phyloP scores from a whole-genome alignment of 2,329 filamentous ascomycete genomes.

The Graphilbum fragrans region DNA sequence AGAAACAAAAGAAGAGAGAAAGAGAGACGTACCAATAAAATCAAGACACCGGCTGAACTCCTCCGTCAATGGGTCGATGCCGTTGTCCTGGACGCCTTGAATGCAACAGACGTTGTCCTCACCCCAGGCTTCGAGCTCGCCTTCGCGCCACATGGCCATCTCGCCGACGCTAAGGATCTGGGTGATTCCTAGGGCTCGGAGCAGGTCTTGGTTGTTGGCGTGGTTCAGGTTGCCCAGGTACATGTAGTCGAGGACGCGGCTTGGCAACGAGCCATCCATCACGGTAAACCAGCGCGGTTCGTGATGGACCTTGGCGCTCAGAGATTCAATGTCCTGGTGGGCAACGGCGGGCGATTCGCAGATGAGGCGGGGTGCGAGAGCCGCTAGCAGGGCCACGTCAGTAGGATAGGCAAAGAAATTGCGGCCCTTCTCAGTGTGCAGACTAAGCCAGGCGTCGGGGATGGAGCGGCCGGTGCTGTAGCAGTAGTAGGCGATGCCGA shows the following conservation, averaged over 20 bases:
- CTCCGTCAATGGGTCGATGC: slow-evolving; percentile 79
- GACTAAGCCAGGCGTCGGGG: slow-evolving; percentile 73
- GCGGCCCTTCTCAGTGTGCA: slow-evolving; percentile 69
- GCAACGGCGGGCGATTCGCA: slow-evolving; percentile 49
- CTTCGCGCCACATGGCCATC: slow-evolving; percentile 66
- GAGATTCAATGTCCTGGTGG: slow-evolving; percentile 37
- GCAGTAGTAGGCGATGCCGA: slow-evolving; percentile 86
- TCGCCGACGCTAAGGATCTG: slow-evolving; percentile 91
- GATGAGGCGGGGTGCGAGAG: slow-evolving; percentile 64
- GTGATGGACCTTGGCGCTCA: slow-evolving; percentile 37
- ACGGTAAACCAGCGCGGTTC: slow-evolving; percentile 71
- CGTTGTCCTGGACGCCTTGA: slow-evolving; percentile 87
- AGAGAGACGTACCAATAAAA: slow-evolving; percentile 69
- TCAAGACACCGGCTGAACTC: slow-evolving; percentile 78
- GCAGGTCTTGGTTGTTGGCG: slow-evolving; percentile 81
- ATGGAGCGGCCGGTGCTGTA: slow-evolving; percentile 74
- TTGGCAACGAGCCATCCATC: slow-evolving; percentile 85
- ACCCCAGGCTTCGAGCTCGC: slow-evolving; percentile 61
- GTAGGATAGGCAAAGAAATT: slow-evolving; percentile 96
- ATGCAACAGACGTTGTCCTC: slow-evolving; percentile 68
- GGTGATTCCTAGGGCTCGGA: slow-evolving; percentile 68
- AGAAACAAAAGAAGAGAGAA: neutral
- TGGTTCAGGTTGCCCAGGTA: slow-evolving; percentile 90
- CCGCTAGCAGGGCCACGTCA: slow-evolving; percentile 71
- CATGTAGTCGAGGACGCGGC: slow-evolving; percentile 82